Percentiles rank a stretch among this genome's conserved stretches.
Evolutionary conservation across 2,329 filamentous ascomycete genomes (phyloP).

Genomic region (Diaporthe sp.): DNA sequence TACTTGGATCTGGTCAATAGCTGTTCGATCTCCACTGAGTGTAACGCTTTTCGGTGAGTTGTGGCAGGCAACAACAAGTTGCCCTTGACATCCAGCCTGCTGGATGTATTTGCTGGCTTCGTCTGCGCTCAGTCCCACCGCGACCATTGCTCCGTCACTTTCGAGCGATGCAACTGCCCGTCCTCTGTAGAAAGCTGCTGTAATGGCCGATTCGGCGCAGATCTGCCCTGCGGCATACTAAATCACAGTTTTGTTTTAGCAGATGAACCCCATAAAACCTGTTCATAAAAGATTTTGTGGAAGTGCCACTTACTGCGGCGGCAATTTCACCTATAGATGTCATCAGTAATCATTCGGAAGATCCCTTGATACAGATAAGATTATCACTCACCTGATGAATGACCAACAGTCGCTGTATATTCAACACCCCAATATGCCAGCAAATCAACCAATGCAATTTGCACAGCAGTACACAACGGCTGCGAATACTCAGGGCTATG

Average conservation of each 20-base stretch:
- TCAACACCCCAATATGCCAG: not conserved
- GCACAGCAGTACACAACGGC: not conserved
- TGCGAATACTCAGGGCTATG: not conserved
- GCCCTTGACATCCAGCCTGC: not conserved
- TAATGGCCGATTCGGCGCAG: not conserved
- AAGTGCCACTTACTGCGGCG: not conserved
- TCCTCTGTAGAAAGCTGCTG: not conserved
- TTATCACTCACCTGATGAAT: not conserved
- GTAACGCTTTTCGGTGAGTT: constrained; percentile 35
- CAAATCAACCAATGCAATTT: not conserved
- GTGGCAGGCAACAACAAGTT: constrained; percentile 28
- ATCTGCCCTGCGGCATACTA: not conserved
- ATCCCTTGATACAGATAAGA: no score
- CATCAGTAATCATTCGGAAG: no score
- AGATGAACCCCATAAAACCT: no score
- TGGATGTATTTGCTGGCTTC: not conserved
- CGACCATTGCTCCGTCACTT: not conserved
- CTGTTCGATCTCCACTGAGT: constrained; percentile 25
- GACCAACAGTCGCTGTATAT: not conserved
- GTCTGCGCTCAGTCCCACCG: not conserved
- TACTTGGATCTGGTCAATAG: not conserved
- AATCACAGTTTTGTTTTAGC: no score
- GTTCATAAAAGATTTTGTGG: not conserved
- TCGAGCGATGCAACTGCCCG: not conserved
- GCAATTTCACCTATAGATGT: not conserved